These are phyloP conservation scores for Sporothrix brasiliensis DNA, from an alignment of 2,329 filamentous ascomycete genomes.

Conservation along the genomic window DNA sequence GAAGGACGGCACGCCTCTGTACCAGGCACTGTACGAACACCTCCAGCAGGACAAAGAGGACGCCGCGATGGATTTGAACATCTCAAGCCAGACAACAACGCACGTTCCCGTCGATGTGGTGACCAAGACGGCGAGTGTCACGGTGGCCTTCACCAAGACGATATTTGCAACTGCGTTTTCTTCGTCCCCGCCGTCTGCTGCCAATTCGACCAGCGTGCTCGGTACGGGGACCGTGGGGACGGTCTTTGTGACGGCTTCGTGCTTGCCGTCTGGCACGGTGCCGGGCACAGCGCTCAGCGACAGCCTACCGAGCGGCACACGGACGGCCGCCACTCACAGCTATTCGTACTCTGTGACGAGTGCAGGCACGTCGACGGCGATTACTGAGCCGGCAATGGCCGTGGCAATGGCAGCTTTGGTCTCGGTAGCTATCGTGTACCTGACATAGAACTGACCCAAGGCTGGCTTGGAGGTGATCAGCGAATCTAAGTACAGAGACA, in stretches of 20 bases:
- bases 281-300: neutral
- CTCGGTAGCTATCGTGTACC: neutral
- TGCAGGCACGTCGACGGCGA: neutral
- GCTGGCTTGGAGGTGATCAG: neutral
- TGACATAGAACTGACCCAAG: neutral
- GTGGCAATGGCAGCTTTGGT: neutral
- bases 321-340: neutral
- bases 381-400: neutral
- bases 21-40: conserved; percentile 22
- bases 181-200: neutral
- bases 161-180: neutral
- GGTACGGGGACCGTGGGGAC: neutral
- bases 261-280: neutral
- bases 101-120: neutral
- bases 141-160: neutral
- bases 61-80: neutral
- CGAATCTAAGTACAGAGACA: no score
- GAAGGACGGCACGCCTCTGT: neutral
- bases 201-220: neutral
- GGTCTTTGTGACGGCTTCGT: neutral
- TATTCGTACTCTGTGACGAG: conserved; percentile 10
- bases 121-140: conserved; percentile 2
- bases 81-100: neutral
- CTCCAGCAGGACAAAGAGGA: neutral
- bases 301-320: neutral